Evolutionary conservation across 2,329 filamentous ascomycete species (phyloP).

Genomic region (Fusarium albosuccineum): DNA sequence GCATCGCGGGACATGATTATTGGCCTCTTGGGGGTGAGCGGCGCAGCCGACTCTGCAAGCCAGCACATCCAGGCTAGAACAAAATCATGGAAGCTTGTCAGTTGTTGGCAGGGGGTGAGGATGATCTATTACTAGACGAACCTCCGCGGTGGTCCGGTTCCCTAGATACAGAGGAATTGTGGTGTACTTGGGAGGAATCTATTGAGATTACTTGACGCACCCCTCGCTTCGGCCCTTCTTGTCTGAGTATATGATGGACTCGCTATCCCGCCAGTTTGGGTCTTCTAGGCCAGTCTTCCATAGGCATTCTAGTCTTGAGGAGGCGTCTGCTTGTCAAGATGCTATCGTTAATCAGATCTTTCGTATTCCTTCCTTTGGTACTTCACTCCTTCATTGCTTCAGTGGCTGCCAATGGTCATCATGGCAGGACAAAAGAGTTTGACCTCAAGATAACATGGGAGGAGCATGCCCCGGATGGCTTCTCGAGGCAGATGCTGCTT

Average conservation of each 20-base stretch:
- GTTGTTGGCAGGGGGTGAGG: too few relatives aligned
- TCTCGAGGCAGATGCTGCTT: slow-evolving; percentile 59
- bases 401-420: slow-evolving; percentile 15
- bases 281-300: background rate
- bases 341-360: slow-evolving; percentile 8
- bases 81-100: too few relatives aligned
- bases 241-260: background rate
- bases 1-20: background rate
- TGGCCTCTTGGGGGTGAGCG: slow-evolving; percentile 6
- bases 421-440: slow-evolving; percentile 40
- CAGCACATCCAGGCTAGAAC: too few relatives aligned
- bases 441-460: slow-evolving; percentile 54
- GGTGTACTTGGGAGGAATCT: too few relatives aligned
- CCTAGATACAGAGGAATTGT: too few relatives aligned
- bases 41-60: background rate
- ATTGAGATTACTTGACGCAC: too few relatives aligned
- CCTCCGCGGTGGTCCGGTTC: too few relatives aligned
- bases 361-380: slow-evolving; percentile 19
- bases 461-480: slow-evolving; percentile 59
- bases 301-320: background rate
- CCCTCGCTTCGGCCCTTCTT: too few relatives aligned
- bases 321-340: slow-evolving; percentile 17
- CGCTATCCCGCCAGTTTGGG: background rate
- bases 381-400: slow-evolving; percentile 13
- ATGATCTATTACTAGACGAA: too few relatives aligned